Percentiles rank a stretch among this genome's conserved stretches.
Conservation (phyloP, 805 yeast genomes). For the Metschnikowia henanensis region DNA sequence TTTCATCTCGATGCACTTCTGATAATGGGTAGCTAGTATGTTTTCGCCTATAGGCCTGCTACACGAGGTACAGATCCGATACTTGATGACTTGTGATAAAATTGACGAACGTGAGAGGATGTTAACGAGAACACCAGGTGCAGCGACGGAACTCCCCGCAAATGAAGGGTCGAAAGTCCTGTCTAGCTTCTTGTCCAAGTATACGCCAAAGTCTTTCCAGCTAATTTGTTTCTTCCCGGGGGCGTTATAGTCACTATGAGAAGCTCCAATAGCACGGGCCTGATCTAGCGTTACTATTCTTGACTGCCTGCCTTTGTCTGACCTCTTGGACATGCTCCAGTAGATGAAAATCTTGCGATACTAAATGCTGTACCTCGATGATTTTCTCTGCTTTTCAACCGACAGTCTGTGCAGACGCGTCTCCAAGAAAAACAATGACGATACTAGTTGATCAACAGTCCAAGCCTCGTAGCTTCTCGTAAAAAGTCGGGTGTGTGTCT, state of each 20-base stretch:
- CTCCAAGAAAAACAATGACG: not conserved
- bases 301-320: conserved; percentile 10
- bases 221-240: conserved; percentile 22
- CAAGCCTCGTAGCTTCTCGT: not conserved
- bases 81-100: conserved; percentile 35
- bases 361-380: conserved; percentile 1
- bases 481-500: not conserved
- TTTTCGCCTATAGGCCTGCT: conserved; percentile 41
- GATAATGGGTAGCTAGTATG: conserved; percentile 32
- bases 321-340: conserved; percentile 18
- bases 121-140: conserved; percentile 23
- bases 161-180: conserved; percentile 24
- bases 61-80: conserved; percentile 40
- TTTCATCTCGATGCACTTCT: conserved; percentile 41
- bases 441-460: not conserved
- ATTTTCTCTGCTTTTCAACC: conserved; percentile 1
- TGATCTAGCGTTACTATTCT: conserved; percentile 18
- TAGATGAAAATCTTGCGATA: conserved; percentile 7
- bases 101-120: conserved; percentile 27
- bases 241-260: conserved; percentile 3
- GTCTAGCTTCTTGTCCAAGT: conserved; percentile 39
- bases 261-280: conserved; percentile 15
- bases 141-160: conserved; percentile 17
- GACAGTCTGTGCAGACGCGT: not conserved
- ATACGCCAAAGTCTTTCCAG: conserved; percentile 47